These are phyloP conservation scores for Peniophora sp. DNA, from an alignment of 1,284 basidiomycete genomes.

Conservation along the genomic window DNA sequence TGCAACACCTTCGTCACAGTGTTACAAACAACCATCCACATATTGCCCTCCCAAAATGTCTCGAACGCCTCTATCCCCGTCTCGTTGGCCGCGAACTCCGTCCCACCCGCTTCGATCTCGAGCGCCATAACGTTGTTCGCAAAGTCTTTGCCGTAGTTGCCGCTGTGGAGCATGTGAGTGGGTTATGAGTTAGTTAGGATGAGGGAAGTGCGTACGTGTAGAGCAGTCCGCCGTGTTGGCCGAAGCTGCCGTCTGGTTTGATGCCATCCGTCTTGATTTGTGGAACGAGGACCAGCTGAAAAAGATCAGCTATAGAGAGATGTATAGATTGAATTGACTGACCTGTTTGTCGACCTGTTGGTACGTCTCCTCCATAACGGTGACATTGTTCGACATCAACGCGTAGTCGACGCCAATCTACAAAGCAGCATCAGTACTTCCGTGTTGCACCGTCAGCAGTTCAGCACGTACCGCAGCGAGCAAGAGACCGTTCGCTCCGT, in stretches of 20 bases:
- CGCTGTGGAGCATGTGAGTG: background rate
- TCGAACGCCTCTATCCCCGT: constrained; percentile 35
- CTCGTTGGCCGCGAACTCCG: constrained; percentile 37
- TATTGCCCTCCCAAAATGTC: constrained; percentile 39
- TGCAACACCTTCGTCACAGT: constrained; percentile 44
- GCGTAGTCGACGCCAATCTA: constrained; percentile 45
- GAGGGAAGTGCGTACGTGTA: constrained; percentile 1
- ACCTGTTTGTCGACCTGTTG: constrained; percentile 34
- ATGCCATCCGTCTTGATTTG: constrained; percentile 46
- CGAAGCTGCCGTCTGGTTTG: constrained; percentile 54
- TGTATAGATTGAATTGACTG: constrained; percentile 26
- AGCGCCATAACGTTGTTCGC: constrained; percentile 43
- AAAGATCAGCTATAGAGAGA: background rate
- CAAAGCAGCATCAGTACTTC: too few species aligned
- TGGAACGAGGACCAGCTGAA: constrained; percentile 35
- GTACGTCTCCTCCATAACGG: constrained; percentile 41
- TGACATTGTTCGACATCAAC: constrained; percentile 34
- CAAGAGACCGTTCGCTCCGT: constrained; percentile 54
- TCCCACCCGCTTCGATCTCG: constrained; percentile 45
- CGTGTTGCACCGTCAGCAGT: too few species aligned
- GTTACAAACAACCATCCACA: constrained; percentile 65
- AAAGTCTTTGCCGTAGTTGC: background rate
- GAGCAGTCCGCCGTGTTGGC: constrained; percentile 41
- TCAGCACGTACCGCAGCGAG: too few species aligned
- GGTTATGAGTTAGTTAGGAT: too few species aligned